Evolutionary conservation across 2,329 filamentous ascomycete genomes (phyloP), one percentile per base, ranked within the genome.

Genomic region (Epichloe gansuensis): DNA sequence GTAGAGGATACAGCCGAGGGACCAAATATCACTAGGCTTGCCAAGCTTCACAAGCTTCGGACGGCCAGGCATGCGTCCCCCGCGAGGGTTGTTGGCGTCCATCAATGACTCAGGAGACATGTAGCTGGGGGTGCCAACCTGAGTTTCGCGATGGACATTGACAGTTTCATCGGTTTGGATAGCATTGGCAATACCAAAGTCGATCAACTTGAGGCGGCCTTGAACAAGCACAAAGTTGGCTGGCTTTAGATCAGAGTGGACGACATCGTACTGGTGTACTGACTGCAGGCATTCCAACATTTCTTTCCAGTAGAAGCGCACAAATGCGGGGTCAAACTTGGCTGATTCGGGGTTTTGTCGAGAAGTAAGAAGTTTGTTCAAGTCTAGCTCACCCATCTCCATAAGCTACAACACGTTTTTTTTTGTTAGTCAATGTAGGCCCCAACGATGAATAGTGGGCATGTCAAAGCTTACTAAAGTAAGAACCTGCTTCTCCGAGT

Each of bases 251-350:
- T 98, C 93, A 0, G 89, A 95, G 69, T 98, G 93, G 3, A 98
- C 93, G 57, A 98, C 90, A 63, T 96, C 89, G 65, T 85, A 77
- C 12, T 85, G 80, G 64, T 98, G 93, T 1, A 98, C 89, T 0
- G 91, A 81, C 59, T 87, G 81, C 5, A 98, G 81, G 64, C 93
- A 97, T 66, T 95, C 89, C 17, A 98, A 82, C 93, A 98, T 98
- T 70, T 98, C 93, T 67, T 95, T 93, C 93, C 93, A 98, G 74
- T 95, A 95, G 69, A 87, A 94, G n/a, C 93, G 85, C 12, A 93
- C 89, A 66, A 97, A 96, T 50, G 85, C 87, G 2, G 88, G 78
- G 64, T 98, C 93, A 55, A 98, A 85, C 54, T 77, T 80, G 40
- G 87, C 80, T 51, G 85, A 80, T 55, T 89, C 84, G 0, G 75